These are phyloP conservation scores for Penicillium longicatenatum DNA, from an alignment of 495 filamentous ascomycete genomes.

Conservation along the genomic window DNA sequence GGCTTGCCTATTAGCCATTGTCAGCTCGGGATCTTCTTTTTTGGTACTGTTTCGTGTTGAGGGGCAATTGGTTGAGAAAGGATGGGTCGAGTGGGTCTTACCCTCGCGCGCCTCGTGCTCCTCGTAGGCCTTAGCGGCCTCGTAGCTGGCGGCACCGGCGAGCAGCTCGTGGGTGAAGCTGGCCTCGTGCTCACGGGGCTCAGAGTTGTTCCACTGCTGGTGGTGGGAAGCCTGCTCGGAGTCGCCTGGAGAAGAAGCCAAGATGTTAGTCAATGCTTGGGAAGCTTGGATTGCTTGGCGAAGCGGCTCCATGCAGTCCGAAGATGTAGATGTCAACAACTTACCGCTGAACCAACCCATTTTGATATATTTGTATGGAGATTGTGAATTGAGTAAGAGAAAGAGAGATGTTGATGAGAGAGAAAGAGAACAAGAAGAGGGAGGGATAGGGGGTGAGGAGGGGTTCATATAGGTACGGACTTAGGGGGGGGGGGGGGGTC, in stretches of 20 bases:
- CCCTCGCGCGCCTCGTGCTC: conserved; percentile 64
- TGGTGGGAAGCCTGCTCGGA: conserved; percentile 42
- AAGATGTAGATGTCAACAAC: background rate
- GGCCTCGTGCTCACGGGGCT: conserved; percentile 46
- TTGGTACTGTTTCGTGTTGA: background rate
- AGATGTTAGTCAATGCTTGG: conserved; percentile 8
- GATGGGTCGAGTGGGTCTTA: conserved; percentile 24
- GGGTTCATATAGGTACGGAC: conserved; percentile 4
- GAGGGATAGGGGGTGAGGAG: background rate
- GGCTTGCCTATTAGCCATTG: conserved; percentile 52
- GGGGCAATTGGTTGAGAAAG: background rate
- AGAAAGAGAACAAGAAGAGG: background rate
- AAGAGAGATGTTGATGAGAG: background rate
- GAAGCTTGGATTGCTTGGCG: conserved; percentile 1
- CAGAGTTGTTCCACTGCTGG: conserved; percentile 24
- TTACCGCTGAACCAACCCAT: conserved; percentile 22
- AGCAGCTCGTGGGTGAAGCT: conserved; percentile 67
- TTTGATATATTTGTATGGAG: conserved; percentile 5
- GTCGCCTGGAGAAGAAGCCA: conserved; percentile 20
- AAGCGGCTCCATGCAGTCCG: background rate
- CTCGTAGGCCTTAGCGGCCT: conserved; percentile 74
- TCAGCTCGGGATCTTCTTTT: background rate
- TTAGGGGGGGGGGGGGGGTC: background rate
- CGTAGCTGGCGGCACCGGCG: conserved; percentile 70
- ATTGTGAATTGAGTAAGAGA: background rate